Percentiles rank a stretch among this genome's conserved stretches.
Conservation (phyloP, 768 basidiomycete species). For the Tricholoma flavovirens region DNA sequence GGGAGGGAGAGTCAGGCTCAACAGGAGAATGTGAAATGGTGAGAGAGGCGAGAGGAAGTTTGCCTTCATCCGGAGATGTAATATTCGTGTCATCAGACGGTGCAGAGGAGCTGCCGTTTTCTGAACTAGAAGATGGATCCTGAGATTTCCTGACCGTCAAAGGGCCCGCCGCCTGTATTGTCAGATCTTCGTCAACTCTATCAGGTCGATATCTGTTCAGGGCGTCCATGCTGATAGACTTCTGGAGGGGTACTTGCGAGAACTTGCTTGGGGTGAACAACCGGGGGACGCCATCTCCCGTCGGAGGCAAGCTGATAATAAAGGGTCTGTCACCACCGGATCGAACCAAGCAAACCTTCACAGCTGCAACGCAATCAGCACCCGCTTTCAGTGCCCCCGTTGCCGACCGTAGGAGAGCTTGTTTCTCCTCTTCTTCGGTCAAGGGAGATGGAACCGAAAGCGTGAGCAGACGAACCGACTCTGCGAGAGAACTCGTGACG, state of each 20-base stretch:
- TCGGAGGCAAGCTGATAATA: slow-evolving; percentile 55
- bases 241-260: slow-evolving; percentile 31
- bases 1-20: slow-evolving; percentile 44
- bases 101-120: slow-evolving; percentile 41
- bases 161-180: slow-evolving; percentile 44
- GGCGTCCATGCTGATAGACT: slow-evolving; percentile 29
- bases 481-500: slow-evolving; percentile 80
- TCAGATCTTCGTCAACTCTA: slow-evolving; percentile 52
- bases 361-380: slow-evolving; percentile 81
- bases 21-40: slow-evolving; percentile 26
- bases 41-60: slow-evolving; percentile 26
- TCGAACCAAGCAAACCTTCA: slow-evolving; percentile 74
- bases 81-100: slow-evolving; percentile 43
- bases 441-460: slow-evolving; percentile 37
- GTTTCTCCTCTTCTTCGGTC: slow-evolving; percentile 81
- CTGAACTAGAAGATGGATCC: slow-evolving; percentile 45
- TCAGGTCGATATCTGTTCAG: slow-evolving; percentile 32
- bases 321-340: slow-evolving; percentile 57
- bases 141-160: slow-evolving; percentile 26
- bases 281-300: slow-evolving; percentile 37
- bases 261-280: slow-evolving; percentile 46
- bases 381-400: slow-evolving; percentile 85
- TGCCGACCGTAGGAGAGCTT: slow-evolving; percentile 71
- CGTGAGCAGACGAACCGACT: slow-evolving; percentile 78
- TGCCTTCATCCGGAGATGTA: slow-evolving; percentile 44